Base-by-base conservation (phyloP, 2,329 filamentous ascomycete species). In the Metarhizium humberi region DNA sequence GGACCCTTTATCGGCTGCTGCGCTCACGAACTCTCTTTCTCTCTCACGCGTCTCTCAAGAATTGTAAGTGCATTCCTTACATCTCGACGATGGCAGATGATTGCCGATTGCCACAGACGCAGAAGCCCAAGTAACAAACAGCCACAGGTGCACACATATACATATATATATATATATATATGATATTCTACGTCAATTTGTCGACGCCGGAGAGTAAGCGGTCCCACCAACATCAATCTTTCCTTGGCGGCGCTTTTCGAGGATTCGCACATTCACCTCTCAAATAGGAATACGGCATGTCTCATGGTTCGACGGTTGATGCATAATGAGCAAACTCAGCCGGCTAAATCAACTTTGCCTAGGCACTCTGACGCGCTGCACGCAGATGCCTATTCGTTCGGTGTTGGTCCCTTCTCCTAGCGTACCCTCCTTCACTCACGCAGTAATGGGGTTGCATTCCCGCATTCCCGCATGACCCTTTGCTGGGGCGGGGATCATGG, bases 301-400 rank as follows among this genome's bases (percentile, higher is more conserved):
- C 52, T 49, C 32, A 49, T 56, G 50, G 51, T 29, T 48, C 45
- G 46, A 6, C 38, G 20, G 38, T 45, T 38, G 54, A 55, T 30
- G 54, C 52, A 55, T 51, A 40, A 57, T 54, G 50, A 53, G 50
- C 40, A 52, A 55, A 55, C 43, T 47, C 40, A 10, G 50, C 50
- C 45, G 48, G 51, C 54, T 52, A 43, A 20, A 48, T n/a, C 45
- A 29, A 14, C n/a, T 20, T 30, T 30, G 4, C 25, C 48, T 30
- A 53, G 50, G 43, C 32, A 34, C 55, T 38, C 29, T 52, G 34
- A n/a, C 51, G 42, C 43, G 11, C 55, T 25, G 25, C 25, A 25
- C 25, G 25, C 25, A 25, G 25, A 25, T 38, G 51, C 56, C 45
- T 50, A 57, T 50, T 55, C 53, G 53, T 54, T 53, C 46, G 34